These are phyloP conservation scores for Cercospora beticola DNA, from an alignment of 2,329 filamentous ascomycete species.

Conservation along the genomic window DNA sequence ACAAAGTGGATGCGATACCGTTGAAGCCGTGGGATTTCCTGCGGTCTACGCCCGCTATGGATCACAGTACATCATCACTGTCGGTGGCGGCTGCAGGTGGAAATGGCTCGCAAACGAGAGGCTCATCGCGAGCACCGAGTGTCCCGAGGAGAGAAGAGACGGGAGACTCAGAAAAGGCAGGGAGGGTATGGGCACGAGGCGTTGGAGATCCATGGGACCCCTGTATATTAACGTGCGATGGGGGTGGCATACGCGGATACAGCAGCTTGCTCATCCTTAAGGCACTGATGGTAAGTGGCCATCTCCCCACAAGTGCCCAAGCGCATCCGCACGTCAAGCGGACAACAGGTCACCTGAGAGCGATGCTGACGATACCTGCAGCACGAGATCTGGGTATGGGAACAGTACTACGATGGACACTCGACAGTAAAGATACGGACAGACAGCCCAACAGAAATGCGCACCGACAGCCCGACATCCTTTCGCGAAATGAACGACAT, in stretches of 20 bases:
- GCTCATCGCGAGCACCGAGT: constrained; percentile 31
- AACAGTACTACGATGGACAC: constrained; percentile 40
- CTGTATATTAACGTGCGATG: constrained; percentile 50
- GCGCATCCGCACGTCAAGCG: neutral
- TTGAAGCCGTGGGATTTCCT: constrained; percentile 36
- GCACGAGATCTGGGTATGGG: constrained; percentile 48
- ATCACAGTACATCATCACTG: constrained; percentile 25
- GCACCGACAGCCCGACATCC: constrained; percentile 25
- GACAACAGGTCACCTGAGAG: no score
- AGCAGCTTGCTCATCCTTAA: constrained; percentile 52
- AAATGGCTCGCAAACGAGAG: constrained; percentile 23
- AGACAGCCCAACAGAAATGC: constrained; percentile 23
- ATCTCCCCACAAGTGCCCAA: neutral
- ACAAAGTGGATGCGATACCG: constrained; percentile 39
- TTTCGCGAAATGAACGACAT: constrained; percentile 8
- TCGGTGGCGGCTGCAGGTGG: constrained; percentile 18
- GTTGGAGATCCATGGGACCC: constrained; percentile 51
- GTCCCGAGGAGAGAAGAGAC: constrained; percentile 34
- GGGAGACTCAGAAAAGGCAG: constrained; percentile 43
- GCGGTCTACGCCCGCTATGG: constrained; percentile 26
- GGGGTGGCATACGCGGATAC: constrained; percentile 54
- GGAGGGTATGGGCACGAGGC: constrained; percentile 44
- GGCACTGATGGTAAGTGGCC: constrained; percentile 42
- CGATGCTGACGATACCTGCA: neutral
- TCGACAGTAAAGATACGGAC: constrained; percentile 19